Conservation (phyloP, 2,329 filamentous ascomycete species). For the Cytospora chrysosperma region DNA sequence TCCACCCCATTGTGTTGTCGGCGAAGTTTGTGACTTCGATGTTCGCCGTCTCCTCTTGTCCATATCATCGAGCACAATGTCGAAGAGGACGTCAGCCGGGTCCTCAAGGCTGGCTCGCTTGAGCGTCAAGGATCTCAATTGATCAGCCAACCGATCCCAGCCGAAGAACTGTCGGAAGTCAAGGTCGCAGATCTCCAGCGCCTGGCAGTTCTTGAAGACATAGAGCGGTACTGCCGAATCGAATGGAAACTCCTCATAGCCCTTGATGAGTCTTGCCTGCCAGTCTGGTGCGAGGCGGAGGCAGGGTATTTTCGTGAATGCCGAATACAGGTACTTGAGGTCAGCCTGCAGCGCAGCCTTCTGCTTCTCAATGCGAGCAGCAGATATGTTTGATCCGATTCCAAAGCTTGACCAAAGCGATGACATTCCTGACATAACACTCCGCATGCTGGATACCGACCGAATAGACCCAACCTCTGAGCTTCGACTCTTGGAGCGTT, state of each 20-base stretch:
- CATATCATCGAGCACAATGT: constrained; percentile 95
- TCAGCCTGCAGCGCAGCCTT: constrained; percentile 83
- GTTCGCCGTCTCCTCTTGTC: constrained; percentile 86
- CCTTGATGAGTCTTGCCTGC: constrained; percentile 82
- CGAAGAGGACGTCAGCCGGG: constrained; percentile 82
- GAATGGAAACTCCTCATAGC: constrained; percentile 97
- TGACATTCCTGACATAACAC: constrained; percentile 96
- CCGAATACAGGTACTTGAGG: constrained; percentile 93
- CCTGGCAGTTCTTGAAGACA: constrained; percentile 94
- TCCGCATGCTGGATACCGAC: constrained; percentile 93
- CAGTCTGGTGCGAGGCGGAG: constrained; percentile 89
- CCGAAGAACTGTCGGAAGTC: constrained; percentile 97
- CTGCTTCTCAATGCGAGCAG: constrained; percentile 83
- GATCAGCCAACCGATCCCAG: constrained; percentile 92
- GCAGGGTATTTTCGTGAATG: constrained; percentile 97
- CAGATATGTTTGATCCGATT: constrained; percentile 74
- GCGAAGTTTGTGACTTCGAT: constrained; percentile 80
- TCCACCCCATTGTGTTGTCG: constrained; percentile 67
- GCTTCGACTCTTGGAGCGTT: constrained; percentile 73
- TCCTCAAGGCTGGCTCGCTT: constrained; percentile 88
- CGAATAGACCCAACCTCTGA: constrained; percentile 89
- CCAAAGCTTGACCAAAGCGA: constrained; percentile 88
- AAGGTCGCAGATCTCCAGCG: constrained; percentile 89
- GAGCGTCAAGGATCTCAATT: constrained; percentile 83
- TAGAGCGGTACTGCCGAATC: constrained; percentile 96